Conservation (phyloP, 768 basidiomycete genomes). For the Tulasnella sp. region DNA sequence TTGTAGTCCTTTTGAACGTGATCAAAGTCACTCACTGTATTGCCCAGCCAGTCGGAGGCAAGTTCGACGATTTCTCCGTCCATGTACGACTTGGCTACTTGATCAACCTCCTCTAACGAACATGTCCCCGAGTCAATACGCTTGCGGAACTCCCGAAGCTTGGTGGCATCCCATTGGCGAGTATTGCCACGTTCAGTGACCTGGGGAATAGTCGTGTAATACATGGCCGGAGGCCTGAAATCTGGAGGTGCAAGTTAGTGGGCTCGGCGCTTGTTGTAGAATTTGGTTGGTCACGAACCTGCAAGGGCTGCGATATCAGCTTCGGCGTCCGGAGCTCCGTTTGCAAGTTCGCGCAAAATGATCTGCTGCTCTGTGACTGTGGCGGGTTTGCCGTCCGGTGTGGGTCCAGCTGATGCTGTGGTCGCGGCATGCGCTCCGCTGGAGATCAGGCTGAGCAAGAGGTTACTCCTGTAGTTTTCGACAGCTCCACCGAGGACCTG, state of each 20-base stretch:
- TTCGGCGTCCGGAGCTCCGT: conserved; percentile 75
- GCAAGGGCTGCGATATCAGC: conserved; percentile 82
- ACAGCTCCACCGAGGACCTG: conserved; percentile 89
- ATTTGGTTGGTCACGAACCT: conserved; percentile 56
- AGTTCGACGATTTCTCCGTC: conserved; percentile 95
- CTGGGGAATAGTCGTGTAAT: conserved; percentile 93
- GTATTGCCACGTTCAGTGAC: conserved; percentile 83
- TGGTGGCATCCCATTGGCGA: conserved; percentile 91
- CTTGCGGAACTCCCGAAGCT: conserved; percentile 92
- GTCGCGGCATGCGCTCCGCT: conserved; percentile 68
- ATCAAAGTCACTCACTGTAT: conserved; percentile 63
- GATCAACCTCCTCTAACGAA: conserved; percentile 83
- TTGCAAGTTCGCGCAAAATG: conserved; percentile 91
- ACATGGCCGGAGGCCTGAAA: conserved; percentile 90
- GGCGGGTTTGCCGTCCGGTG: conserved; percentile 67
- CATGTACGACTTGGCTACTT: conserved; percentile 85
- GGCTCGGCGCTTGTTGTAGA: not conserved
- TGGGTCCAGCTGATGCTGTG: conserved; percentile 55
- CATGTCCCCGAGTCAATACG: conserved; percentile 89
- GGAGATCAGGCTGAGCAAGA: conserved; percentile 85
- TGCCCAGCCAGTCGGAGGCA: conserved; percentile 97
- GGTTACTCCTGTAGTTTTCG: conserved; percentile 93
- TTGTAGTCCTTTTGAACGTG: not conserved
- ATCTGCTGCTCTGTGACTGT: conserved; percentile 94
- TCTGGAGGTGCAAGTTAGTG: conserved; percentile 54